Evolutionary conservation across 805 yeast species (phyloP).

Genomic region (Wickerhamiella dianesei): DNA sequence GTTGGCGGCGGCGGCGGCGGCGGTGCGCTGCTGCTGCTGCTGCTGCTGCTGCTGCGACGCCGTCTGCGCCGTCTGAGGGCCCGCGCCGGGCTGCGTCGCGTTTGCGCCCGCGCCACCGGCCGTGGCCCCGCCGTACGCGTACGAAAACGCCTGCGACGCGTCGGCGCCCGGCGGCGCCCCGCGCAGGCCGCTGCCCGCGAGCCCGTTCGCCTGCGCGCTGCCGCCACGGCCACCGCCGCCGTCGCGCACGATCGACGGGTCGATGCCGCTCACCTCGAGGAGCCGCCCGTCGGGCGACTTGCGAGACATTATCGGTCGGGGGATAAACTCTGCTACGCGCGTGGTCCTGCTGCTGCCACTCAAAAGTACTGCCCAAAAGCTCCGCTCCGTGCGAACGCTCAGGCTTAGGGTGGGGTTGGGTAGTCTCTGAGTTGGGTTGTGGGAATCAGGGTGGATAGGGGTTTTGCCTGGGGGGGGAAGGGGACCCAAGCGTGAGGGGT

Average conservation of each 20-base stretch:
- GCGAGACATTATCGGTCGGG: no score
- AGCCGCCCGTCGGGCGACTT: neutral
- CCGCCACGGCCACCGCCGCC: neutral
- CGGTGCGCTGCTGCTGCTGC: neutral
- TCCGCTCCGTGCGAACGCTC: neutral
- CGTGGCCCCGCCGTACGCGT: neutral
- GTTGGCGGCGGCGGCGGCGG: neutral
- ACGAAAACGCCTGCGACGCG: neutral
- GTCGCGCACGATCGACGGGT: neutral
- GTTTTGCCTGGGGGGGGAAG: neutral
- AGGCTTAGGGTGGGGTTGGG: neutral
- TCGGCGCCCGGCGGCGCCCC: neutral
- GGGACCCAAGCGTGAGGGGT: neutral
- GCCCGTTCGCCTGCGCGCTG: neutral
- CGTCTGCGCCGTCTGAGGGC: neutral
- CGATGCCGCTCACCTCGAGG: neutral
- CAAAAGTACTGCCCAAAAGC: constrained; percentile 39
- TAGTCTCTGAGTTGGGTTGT: neutral
- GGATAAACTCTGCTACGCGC: no score
- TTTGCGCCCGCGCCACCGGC: neutral
- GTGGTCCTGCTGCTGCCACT: no score
- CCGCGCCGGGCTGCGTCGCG: neutral
- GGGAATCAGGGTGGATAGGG: neutral
- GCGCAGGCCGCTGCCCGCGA: neutral
- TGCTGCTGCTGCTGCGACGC: neutral